Evolutionary conservation across 139 green algal genomes (phyloP).

Genomic region (Asterochloris erici): DNA sequence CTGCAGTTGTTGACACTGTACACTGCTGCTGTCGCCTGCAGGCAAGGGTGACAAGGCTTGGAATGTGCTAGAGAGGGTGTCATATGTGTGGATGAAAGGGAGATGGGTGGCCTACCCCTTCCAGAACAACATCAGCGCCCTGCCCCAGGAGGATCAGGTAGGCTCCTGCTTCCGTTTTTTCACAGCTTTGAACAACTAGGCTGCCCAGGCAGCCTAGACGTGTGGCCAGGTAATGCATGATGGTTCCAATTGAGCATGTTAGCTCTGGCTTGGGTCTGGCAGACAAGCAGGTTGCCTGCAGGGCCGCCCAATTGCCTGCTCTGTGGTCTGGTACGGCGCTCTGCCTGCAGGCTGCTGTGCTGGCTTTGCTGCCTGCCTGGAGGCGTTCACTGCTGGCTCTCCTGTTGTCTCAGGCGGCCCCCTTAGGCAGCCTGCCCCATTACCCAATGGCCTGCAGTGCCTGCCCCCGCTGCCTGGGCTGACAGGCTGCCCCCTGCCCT

Average conservation of each 20-base stretch:
- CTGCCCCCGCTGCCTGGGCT: not conserved
- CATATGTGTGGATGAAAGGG: conserved; percentile 83
- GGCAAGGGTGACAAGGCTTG: conserved; percentile 61
- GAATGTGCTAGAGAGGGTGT: conserved; percentile 84
- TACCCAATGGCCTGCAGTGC: not conserved
- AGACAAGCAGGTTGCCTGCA: not conserved
- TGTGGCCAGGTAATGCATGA: not conserved
- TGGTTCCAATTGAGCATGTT: not conserved
- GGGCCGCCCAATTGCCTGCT: too few species aligned
- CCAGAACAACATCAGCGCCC: conserved; percentile 87
- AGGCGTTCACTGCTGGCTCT: not conserved
- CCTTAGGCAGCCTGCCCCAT: not conserved
- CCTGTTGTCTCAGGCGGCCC: not conserved
- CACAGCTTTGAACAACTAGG: too few species aligned
- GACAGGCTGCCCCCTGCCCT: not conserved
- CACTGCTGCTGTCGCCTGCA: conserved; percentile 6
- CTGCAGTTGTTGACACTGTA: not conserved
- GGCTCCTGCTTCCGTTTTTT: not conserved
- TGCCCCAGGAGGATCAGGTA: conserved; percentile 86
- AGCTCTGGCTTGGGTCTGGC: not conserved
- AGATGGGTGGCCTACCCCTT: conserved; percentile 91
- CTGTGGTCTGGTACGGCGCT: too few species aligned
- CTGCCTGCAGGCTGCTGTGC: not conserved
- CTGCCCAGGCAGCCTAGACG: not conserved
- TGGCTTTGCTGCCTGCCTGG: not conserved